phyloP scores from a whole-genome alignment of 2,329 filamentous ascomycete genomes.

The Claviceps spartinae region DNA sequence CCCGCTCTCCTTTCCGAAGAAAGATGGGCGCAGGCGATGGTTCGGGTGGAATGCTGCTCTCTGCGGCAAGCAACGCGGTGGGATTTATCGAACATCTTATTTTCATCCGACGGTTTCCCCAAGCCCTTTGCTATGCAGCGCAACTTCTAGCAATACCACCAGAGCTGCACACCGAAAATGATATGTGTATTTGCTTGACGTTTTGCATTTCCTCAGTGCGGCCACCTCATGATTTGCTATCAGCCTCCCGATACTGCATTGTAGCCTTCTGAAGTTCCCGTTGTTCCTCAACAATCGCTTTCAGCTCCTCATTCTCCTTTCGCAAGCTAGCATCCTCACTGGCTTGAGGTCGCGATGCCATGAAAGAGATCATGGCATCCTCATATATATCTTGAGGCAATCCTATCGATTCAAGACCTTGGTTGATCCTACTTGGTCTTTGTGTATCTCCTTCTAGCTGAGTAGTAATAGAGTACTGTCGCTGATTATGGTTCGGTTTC shows the following conservation, averaged over 20 bases:
- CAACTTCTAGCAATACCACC: not conserved
- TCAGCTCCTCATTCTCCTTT: conserved; percentile 30
- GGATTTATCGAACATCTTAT: no score
- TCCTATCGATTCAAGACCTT: conserved; percentile 32
- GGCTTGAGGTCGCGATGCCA: not conserved
- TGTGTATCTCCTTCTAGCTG: conserved; percentile 40
- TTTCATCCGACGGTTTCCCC: not conserved
- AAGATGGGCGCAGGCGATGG: no score
- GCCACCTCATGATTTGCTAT: conserved; percentile 2
- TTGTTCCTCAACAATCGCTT: conserved; percentile 31
- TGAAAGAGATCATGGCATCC: conserved; percentile 12
- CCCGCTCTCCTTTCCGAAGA: no score
- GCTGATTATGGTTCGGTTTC: conserved; percentile 62
- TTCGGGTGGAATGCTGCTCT: no score
- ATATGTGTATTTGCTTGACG: not conserved
- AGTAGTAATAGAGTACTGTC: conserved; percentile 50
- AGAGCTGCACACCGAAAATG: not conserved
- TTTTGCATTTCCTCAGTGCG: not conserved
- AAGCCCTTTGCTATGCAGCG: not conserved
- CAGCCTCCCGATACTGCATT: conserved; percentile 2
- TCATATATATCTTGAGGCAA: conserved; percentile 34
- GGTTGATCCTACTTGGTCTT: conserved; percentile 28
- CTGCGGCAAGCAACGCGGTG: no score
- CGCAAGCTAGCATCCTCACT: conserved; percentile 11
- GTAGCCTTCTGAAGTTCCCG: conserved; percentile 15